A percentile compares a stretch with the other conserved stretches of the same genome.
These are phyloP conservation scores for Aspergillus ruber DNA, from an alignment of 2,329 filamentous ascomycete genomes.

Conservation along the genomic window DNA sequence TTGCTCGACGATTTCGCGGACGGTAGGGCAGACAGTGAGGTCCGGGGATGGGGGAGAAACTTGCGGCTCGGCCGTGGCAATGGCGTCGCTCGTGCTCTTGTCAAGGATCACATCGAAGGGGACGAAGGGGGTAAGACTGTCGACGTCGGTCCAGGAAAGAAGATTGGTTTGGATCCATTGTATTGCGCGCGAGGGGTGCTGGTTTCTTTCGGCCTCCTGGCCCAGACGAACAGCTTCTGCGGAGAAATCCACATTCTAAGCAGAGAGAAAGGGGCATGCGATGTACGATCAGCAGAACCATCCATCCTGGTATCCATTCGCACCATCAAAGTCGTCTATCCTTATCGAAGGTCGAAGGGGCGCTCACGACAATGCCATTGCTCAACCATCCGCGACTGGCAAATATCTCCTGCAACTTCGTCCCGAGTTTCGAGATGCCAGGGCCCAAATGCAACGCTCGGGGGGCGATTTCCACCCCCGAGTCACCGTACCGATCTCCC, in stretches of 20 bases:
- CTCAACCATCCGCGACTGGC: slow-evolving; percentile 20
- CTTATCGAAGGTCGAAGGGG: background rate
- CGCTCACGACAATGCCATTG: slow-evolving; percentile 27
- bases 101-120: slow-evolving; percentile 31
- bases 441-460: slow-evolving; percentile 29
- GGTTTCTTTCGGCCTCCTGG: slow-evolving; percentile 15
- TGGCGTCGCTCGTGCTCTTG: slow-evolving; percentile 34
- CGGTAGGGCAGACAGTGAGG: slow-evolving; percentile 13
- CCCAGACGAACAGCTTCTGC: slow-evolving; percentile 31
- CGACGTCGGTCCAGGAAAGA: slow-evolving; percentile 25
- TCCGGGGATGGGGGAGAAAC: slow-evolving; percentile 9
- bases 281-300: background rate
- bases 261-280: background rate
- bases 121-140: slow-evolving; percentile 15
- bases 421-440: slow-evolving; percentile 27
- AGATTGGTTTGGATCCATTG: slow-evolving; percentile 26
- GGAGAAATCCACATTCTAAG: slow-evolving; percentile 33
- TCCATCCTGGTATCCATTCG: background rate
- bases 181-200: slow-evolving; percentile 10
- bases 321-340: background rate
- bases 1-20: slow-evolving; percentile 11
- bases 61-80: slow-evolving; percentile 21
- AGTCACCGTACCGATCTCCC: slow-evolving; percentile 7
- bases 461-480: slow-evolving; percentile 6
- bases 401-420: slow-evolving; percentile 24